A percentile compares a stretch with the other conserved stretches of the same genome.
Evolutionary conservation across 2,329 filamentous ascomycete species (phyloP).

Genomic region (Tolypocladium ophioglossoides): DNA sequence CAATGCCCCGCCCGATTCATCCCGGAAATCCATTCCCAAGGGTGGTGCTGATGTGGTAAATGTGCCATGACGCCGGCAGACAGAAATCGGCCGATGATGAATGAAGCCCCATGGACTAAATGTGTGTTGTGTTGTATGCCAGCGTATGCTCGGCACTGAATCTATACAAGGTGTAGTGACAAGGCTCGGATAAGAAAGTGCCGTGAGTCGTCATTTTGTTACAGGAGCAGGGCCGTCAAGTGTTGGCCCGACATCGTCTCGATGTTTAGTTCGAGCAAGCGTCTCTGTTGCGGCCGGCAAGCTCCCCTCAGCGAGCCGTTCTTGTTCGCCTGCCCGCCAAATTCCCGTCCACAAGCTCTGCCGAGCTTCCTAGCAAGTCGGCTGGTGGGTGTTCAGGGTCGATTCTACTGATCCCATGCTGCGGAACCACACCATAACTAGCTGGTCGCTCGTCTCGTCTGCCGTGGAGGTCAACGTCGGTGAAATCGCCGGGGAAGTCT

Average conservation of each 20-base stretch:
- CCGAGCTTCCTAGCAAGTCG: conserved; percentile 41
- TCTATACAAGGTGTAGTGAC: background rate
- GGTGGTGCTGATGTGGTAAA: background rate
- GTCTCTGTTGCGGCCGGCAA: background rate
- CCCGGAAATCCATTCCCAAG: background rate
- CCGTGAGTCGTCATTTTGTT: background rate
- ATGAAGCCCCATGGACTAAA: background rate
- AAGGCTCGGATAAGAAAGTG: background rate
- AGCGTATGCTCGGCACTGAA: background rate
- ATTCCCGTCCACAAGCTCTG: conserved; percentile 42
- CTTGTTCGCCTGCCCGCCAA: background rate
- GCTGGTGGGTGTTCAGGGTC: conserved; percentile 34
- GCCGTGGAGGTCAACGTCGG: conserved; percentile 26
- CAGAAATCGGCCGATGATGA: background rate
- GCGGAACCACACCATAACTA: conserved; percentile 45
- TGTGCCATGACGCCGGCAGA: background rate
- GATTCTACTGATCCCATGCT: conserved; percentile 45
- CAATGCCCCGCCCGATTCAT: background rate
- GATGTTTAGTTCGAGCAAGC: background rate
- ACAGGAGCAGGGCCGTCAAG: background rate
- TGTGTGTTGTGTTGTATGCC: background rate
- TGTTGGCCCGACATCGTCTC: background rate
- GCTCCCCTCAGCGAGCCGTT: background rate
- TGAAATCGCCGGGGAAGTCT: conserved; percentile 34
- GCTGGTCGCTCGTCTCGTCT: conserved; percentile 37